Evolutionary conservation across 1,139 yeast genomes (phyloP), one percentile per base, ranked within the genome.

Genomic region (Suhomyces coccinellae): DNA sequence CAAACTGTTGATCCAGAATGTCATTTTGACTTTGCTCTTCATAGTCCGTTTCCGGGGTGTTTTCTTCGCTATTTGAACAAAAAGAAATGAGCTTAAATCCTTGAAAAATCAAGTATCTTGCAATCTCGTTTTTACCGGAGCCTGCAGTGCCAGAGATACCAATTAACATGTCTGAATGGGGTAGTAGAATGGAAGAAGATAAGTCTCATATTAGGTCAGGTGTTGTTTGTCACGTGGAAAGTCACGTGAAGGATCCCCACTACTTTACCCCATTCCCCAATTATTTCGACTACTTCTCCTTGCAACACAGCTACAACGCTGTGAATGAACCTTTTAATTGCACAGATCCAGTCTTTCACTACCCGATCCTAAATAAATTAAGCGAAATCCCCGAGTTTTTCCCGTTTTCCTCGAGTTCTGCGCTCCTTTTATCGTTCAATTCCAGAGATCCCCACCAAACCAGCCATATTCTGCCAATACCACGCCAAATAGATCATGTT

Each of bases 91-190:
- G 65, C 43, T 67, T 65, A 62, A 85, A 86, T 10, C 87, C 89
- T 49, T 80, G 82, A 41, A 68, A 68, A 1, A 72, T 67, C 50
- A 87, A 68, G 59, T 79, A 85, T 36, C 79, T 62, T 0, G 83
- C 82, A 1, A 85, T 82, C 50, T 82, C 86, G 3, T 82, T 73
- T 52, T 83, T 82, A 1, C 95, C 96, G 6, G 95, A 75, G 40
- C 85, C 76, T 0, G 78, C 62, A 0, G 90, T 78, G 0, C 95
- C 96, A 0, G 91, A 80, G 9, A 87, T 73, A 2, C 95, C 95
- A 40, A 87, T 79, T 37, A 87, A 71, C 96, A 87, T 87, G 11
- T 12, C 24, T 22, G 6, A n/a, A 12, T 13, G 28, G 27, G 24
- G 14, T 22, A 4, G 9, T n/a, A 16, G 4, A 9, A 20, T 4